A percentile compares a stretch with the other conserved stretches of the same genome.
phyloP scores from a whole-genome alignment of 768 basidiomycete species.

The Rhodotorula diobovata region DNA sequence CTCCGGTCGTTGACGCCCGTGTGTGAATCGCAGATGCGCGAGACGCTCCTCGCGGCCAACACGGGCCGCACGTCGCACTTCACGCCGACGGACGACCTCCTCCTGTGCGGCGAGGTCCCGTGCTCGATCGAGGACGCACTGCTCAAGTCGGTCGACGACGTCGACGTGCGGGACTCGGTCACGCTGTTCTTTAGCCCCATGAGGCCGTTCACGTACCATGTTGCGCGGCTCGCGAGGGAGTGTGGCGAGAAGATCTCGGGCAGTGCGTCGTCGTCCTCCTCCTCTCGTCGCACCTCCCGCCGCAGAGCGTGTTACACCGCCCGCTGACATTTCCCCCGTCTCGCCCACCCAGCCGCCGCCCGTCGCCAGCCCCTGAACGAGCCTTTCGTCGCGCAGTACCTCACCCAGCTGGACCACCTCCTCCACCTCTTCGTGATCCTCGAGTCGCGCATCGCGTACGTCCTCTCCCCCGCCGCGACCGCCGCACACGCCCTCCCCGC shows the following conservation, averaged over 20 bases:
- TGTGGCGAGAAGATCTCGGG: conserved; percentile 32
- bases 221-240: conserved; percentile 26
- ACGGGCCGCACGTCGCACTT: conserved; percentile 33
- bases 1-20: accelerated
- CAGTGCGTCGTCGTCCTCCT: conserved; percentile 8
- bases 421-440: conserved; percentile 33
- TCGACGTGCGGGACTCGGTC: conserved; percentile 36
- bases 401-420: conserved; percentile 35
- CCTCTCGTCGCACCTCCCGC: background rate
- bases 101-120: conserved; percentile 29
- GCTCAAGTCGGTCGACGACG: conserved; percentile 37
- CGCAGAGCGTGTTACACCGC: background rate
- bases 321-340: background rate
- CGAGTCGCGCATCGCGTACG: conserved; percentile 30
- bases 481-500: conserved; percentile 32
- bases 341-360: conserved; percentile 9
- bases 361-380: conserved; percentile 34
- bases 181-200: conserved; percentile 36
- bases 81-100: conserved; percentile 30
- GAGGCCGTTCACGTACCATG: conserved; percentile 32
- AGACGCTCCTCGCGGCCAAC: conserved; percentile 32
- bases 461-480: conserved; percentile 32
- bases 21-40: conserved; percentile 36
- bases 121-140: conserved; percentile 31
- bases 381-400: conserved; percentile 19